Percentiles rank a stretch among this genome's conserved stretches.
Conservation (phyloP, 139 green algal genomes). For the Eudorina sp. region DNA sequence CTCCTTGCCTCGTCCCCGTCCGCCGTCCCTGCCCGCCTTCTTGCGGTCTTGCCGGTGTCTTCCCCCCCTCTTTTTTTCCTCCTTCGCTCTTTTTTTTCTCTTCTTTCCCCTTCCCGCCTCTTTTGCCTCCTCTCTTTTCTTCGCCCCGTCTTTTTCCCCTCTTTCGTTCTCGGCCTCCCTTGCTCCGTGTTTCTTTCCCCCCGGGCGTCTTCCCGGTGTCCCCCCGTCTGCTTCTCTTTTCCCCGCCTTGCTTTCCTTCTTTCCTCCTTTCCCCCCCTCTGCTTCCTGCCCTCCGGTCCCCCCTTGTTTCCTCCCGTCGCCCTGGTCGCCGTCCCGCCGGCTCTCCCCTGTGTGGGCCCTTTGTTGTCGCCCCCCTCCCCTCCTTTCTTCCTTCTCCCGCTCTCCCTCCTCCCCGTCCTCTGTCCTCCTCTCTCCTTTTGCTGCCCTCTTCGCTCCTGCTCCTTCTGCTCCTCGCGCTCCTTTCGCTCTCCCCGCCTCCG, state of each 20-base stretch:
- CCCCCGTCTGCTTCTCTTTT: background rate
- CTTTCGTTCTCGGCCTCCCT: no score
- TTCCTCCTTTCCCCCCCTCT: background rate
- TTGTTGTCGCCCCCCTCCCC: background rate
- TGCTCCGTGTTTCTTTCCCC: no score
- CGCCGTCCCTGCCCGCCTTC: background rate
- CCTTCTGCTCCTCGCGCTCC: constrained; percentile 17
- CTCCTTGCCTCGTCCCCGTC: background rate
- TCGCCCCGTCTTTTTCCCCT: no score
- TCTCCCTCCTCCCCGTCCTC: background rate
- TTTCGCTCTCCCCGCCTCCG: constrained; percentile 3
- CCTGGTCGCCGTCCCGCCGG: background rate
- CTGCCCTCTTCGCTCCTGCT: background rate
- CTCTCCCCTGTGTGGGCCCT: background rate
- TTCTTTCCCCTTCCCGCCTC: background rate
- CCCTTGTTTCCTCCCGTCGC: background rate
- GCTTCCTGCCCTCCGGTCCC: background rate
- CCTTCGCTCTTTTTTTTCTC: background rate
- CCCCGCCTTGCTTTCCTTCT: background rate
- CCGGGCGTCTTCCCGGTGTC: background rate
- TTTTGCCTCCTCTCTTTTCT: background rate
- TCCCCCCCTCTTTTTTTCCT: background rate
- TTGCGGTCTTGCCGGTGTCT: background rate
- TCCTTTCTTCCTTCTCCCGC: background rate
- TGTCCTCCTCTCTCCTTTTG: constrained; percentile 8